Conservation (phyloP, 805 yeast genomes). For the Torulaspora maleeae region DNA sequence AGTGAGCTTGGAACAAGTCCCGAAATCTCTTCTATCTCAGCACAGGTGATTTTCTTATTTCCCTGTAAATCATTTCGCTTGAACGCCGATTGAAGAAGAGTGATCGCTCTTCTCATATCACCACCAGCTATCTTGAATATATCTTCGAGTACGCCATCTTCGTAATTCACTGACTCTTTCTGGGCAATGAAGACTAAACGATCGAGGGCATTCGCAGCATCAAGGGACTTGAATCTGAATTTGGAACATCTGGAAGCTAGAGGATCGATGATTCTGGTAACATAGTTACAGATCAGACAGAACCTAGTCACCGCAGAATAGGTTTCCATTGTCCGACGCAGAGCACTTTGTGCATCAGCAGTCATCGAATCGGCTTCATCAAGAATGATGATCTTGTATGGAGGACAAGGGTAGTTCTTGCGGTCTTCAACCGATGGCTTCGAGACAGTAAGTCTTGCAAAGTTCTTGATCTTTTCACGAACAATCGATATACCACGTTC, state of each 20-base stretch:
- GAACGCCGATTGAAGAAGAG: slow-evolving; percentile 79
- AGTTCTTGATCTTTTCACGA: slow-evolving; percentile 76
- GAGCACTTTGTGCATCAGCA: slow-evolving; percentile 90
- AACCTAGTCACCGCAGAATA: slow-evolving; percentile 87
- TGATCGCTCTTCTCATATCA: slow-evolving; percentile 90
- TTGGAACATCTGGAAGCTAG: slow-evolving; percentile 94
- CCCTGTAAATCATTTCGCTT: slow-evolving; percentile 43
- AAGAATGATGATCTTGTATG: slow-evolving; percentile 84
- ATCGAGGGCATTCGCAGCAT: slow-evolving; percentile 60
- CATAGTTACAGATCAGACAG: slow-evolving; percentile 92
- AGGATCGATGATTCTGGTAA: slow-evolving; percentile 95
- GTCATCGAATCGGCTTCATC: slow-evolving; percentile 99
- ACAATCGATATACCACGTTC: slow-evolving; percentile 88
- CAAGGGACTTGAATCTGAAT: slow-evolving; percentile 80
- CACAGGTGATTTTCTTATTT: slow-evolving; percentile 38
- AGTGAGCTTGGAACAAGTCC: slow-evolving; percentile 60
- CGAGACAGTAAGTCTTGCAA: slow-evolving; percentile 81
- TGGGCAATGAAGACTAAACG: slow-evolving; percentile 58
- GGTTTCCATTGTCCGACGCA: slow-evolving; percentile 90
- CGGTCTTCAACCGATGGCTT: slow-evolving; percentile 68
- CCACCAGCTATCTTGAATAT: slow-evolving; percentile 76
- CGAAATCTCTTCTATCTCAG: slow-evolving; percentile 61
- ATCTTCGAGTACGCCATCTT: slow-evolving; percentile 52
- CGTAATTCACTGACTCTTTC: slow-evolving; percentile 43
- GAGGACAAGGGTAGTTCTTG: slow-evolving; percentile 87